Evolutionary conservation across 306 rosid genomes (phyloP).

Genomic region (Gillenia trifoliata): DNA sequence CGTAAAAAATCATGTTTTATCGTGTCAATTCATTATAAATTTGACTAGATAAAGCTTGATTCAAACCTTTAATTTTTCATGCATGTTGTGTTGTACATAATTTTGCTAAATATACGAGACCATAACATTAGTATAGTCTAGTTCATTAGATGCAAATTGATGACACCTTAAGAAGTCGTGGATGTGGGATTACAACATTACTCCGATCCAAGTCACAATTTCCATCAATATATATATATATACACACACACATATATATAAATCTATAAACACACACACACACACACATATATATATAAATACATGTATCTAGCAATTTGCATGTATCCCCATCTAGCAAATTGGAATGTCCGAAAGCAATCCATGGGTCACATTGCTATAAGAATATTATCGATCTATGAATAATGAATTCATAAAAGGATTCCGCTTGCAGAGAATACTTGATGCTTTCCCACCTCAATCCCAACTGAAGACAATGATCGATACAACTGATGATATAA

Average conservation of each 20-base stretch:
- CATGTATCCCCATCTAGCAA: background rate
- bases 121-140: background rate
- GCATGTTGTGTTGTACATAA: too few relatives aligned
- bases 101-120: background rate
- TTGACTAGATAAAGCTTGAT: too few relatives aligned
- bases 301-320: background rate
- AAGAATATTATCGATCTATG: background rate
- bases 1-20: too few relatives aligned
- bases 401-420: background rate
- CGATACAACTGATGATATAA: background rate
- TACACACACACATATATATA: too few relatives aligned
- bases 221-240: background rate
- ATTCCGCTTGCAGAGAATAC: background rate
- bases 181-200: background rate
- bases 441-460: background rate
- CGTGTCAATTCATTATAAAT: too few relatives aligned
- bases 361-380: background rate
- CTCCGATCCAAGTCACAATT: background rate
- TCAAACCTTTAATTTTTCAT: too few relatives aligned
- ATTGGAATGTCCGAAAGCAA: background rate
- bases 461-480: background rate
- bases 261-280: too few relatives aligned
- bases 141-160: background rate
- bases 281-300: too few relatives aligned
- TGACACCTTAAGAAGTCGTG: background rate